Conservation (phyloP, 1,284 basidiomycete genomes). For the Heterobasidion occidentale region DNA sequence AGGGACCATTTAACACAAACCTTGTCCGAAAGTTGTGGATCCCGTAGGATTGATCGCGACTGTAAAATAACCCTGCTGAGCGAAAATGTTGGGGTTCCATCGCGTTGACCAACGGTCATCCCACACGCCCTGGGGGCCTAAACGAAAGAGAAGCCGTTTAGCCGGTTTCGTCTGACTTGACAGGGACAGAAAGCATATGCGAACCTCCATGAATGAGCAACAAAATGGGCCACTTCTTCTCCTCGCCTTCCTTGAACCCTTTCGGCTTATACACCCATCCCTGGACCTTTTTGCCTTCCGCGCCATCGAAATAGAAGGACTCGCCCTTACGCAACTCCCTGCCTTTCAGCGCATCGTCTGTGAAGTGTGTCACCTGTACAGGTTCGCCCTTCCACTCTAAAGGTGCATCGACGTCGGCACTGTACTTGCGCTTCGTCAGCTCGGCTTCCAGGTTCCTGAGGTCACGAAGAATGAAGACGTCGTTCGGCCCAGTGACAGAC, state of each 20-base stretch:
- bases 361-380: constrained; percentile 55
- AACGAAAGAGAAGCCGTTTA: constrained; percentile 3
- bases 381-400: constrained; percentile 24
- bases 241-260: constrained; percentile 57
- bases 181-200: constrained; percentile 1
- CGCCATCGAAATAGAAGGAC: constrained; percentile 84
- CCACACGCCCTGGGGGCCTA: constrained; percentile 76
- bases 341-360: constrained; percentile 44
- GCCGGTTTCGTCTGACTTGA: neutral
- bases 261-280: constrained; percentile 79
- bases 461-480: constrained; percentile 54
- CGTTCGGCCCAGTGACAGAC: constrained; percentile 67
- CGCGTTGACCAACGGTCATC: constrained; percentile 77
- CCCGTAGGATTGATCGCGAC: constrained; percentile 86
- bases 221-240: constrained; percentile 70
- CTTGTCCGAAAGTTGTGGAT: constrained; percentile 83
- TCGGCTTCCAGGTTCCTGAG: constrained; percentile 23
- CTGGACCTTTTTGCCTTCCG: constrained; percentile 63
- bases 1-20: constrained; percentile 24
- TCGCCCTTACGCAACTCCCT: constrained; percentile 57
- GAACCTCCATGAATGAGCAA: constrained; percentile 71
- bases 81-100: constrained; percentile 86
- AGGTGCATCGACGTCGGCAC: no score
- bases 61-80: constrained; percentile 79
- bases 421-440: neutral